A percentile compares a stretch with the other conserved stretches of the same genome.
Conservation (phyloP, 2,329 filamentous ascomycete species). For the Alternaria solani region DNA sequence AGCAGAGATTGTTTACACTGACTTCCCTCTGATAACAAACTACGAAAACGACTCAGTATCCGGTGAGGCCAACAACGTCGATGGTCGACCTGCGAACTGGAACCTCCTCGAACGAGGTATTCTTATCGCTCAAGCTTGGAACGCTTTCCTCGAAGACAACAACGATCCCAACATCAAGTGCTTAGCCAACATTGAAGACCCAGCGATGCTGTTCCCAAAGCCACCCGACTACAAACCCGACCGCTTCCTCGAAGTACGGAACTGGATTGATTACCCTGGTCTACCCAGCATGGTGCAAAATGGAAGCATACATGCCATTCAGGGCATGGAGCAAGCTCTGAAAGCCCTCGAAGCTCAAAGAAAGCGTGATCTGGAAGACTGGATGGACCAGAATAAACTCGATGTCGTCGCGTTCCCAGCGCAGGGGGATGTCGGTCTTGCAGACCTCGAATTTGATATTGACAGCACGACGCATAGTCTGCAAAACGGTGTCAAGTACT, state of each 20-base stretch:
- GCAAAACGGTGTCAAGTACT: constrained; percentile 63
- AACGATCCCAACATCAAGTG: constrained; percentile 50
- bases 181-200: constrained; percentile 52
- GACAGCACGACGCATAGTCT: constrained; percentile 49
- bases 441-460: constrained; percentile 56
- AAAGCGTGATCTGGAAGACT: constrained; percentile 61
- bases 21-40: constrained; percentile 58
- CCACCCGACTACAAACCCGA: constrained; percentile 50
- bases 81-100: constrained; percentile 56
- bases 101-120: constrained; percentile 57
- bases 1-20: constrained; percentile 54
- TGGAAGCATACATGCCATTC: constrained; percentile 53
- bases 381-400: constrained; percentile 55
- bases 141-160: constrained; percentile 59
- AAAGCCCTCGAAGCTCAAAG: constrained; percentile 59
- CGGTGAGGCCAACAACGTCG: constrained; percentile 52
- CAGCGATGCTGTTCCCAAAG: constrained; percentile 49
- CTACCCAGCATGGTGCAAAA: constrained; percentile 43
- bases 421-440: constrained; percentile 59
- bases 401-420: constrained; percentile 61
- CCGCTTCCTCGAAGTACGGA: constrained; percentile 50
- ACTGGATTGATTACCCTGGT: constrained; percentile 51
- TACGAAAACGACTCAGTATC: constrained; percentile 54
- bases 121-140: constrained; percentile 62
- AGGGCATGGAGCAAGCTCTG: constrained; percentile 55